Evolutionary conservation across 345 rosid genomes (phyloP), one percentile per base, ranked within the genome.

Genomic region (Eucalyptus regnans): DNA sequence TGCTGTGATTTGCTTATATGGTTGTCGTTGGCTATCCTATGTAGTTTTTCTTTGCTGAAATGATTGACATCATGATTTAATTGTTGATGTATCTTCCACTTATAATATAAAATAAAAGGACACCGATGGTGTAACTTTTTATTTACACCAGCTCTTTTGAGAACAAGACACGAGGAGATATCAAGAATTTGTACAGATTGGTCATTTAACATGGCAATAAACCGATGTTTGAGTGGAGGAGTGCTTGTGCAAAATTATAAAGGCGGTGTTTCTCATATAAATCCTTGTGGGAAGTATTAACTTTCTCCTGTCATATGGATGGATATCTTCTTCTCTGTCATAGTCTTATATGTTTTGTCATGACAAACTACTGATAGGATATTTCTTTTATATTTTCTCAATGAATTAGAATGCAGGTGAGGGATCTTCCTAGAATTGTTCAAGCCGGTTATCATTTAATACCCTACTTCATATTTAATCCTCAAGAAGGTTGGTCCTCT

Each of bases 381-480:
- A 33, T 37, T 6, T 33, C 46, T 80, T n/a, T 44, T 51, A 86
- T 79, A 22, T 31, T 23, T 54, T 87, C 44, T 83, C 80, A 52
- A 87, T 62, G 18, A 54, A 50, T n/a, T 86, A 41, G 44, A 89
- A 86, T 92, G 90, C 94, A 98, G 99, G 99, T 99, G 54, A 94
- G 99, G 94, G 99, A 98, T 94, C 96, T 97, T 89, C 94, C 98
- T 14, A 96, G 90, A 92, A 83, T 94, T 91, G 94, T 97, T 89
- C 99, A 97, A 92, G 95, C 95, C 89, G 96, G 89, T 6, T 98
- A 98, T 92, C 95, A 93, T 18, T 91, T 97, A 49, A 93, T 98
- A 91, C 99, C 98, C 4, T 98, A 98, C 91, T 98, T 98, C 88
- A 95, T 97, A 92, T 96, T 97, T 88, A 95, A 92, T 91, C 92